Conservation (phyloP, 495 filamentous ascomycete genomes). For the Neurospora sp. region DNA sequence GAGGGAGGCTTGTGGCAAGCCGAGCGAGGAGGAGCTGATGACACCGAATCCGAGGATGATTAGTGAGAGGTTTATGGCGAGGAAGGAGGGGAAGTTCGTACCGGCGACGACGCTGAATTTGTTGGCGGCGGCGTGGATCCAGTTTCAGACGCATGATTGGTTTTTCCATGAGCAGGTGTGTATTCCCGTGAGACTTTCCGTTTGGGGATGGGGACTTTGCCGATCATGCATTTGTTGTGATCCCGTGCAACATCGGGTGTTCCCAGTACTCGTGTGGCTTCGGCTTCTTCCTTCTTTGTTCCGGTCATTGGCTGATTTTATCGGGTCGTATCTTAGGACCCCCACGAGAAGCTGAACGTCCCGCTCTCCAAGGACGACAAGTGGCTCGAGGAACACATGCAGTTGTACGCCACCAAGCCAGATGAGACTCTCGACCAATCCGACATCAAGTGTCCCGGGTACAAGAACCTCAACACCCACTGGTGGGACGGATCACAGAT, state of each 20-base stretch:
- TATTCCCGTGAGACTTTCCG: not conserved
- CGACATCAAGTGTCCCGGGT: slow-evolving; percentile 27
- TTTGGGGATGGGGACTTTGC: not conserved
- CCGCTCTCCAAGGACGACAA: slow-evolving; percentile 21
- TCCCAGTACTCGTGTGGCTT: not conserved
- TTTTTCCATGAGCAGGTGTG: slow-evolving; percentile 23
- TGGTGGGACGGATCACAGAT: slow-evolving; percentile 40
- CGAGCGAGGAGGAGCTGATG: slow-evolving; percentile 28
- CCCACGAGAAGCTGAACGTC: slow-evolving; percentile 16
- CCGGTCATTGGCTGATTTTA: not conserved
- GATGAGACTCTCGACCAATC: slow-evolving; percentile 19
- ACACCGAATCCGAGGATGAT: slow-evolving; percentile 31
- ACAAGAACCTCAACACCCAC: slow-evolving; percentile 30
- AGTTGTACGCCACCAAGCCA: slow-evolving; percentile 17
- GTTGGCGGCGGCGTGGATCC: slow-evolving; percentile 38
- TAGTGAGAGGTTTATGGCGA: slow-evolving; percentile 25
- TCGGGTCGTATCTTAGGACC: not conserved
- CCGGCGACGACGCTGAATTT: slow-evolving; percentile 35
- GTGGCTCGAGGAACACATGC: slow-evolving; percentile 24
- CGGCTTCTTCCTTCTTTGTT: not conserved
- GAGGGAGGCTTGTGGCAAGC: slow-evolving; percentile 18
- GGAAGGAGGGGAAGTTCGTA: slow-evolving; percentile 23
- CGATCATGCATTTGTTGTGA: not conserved
- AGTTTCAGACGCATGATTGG: slow-evolving; percentile 39
- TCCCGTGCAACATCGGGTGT: not conserved